These are phyloP conservation scores for Protostelium mycophagum DNA, from an alignment of 78 protist genomes.

Conservation along the genomic window DNA sequence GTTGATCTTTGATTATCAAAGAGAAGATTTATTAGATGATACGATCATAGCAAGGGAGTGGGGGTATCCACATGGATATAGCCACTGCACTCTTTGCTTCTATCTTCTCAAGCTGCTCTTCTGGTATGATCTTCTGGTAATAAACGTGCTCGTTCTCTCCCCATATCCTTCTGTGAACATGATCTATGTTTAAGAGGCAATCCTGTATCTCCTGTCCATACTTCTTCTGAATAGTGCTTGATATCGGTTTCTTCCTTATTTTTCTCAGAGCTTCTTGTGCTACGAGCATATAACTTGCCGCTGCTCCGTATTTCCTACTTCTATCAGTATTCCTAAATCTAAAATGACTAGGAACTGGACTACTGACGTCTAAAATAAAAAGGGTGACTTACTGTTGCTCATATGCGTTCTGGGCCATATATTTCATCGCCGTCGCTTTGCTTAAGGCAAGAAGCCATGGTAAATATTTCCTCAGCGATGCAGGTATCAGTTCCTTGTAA, in stretches of 20 bases:
- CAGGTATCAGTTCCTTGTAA: not conserved
- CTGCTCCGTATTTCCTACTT: not conserved
- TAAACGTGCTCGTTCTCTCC: not conserved
- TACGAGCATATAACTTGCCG: not conserved
- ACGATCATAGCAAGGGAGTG: not conserved
- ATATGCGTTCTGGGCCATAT: not conserved
- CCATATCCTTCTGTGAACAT: not conserved
- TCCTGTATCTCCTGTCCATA: not conserved
- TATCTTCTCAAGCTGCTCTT: not conserved
- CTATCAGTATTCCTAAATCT: too few relatives aligned
- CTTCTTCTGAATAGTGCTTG: not conserved
- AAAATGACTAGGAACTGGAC: too few relatives aligned
- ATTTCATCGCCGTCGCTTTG: not conserved
- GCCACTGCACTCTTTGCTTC: not conserved
- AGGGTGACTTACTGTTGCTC: not conserved
- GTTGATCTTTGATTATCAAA: too few relatives aligned
- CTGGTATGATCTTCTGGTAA: not conserved
- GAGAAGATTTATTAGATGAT: too few relatives aligned
- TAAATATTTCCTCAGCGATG: not conserved
- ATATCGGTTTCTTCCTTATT: not conserved
- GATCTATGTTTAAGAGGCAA: not conserved
- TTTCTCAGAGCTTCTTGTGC: not conserved
- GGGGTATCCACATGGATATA: not conserved
- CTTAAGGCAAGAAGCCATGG: not conserved
- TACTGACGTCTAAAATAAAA: too few relatives aligned